Evolutionary conservation across 2,329 filamentous ascomycete species (phyloP), one percentile per base, ranked within the genome.

Genomic region (Didymella segeticola): DNA sequence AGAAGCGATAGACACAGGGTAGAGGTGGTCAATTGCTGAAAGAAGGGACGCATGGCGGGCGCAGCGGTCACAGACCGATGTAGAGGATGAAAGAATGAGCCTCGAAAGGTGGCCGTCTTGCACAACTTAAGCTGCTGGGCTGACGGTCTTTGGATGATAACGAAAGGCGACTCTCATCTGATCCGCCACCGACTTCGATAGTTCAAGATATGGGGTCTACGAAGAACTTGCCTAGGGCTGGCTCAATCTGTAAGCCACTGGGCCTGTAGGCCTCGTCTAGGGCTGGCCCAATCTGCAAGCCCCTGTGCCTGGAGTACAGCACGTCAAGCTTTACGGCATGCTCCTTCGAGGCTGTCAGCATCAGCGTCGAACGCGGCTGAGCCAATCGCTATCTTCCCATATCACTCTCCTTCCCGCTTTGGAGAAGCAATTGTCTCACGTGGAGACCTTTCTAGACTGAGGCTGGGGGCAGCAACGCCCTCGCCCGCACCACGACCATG

Each of bases 1-100:
- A 51, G 23, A 29, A 53, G 34, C 41, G 55, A 49, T 23, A 53
- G 19, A 33, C 27, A 46, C 43, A 56, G 39, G 43, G 30, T 29
- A 26, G 23, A 25, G 4, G 50, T 41, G 9, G 25, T 30, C 17
- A 53, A 17, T 12, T 15, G 23, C 7, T 47, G 43, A 43, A 53
- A 10, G 5, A 36, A 22, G 25, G 17, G 31, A 2, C 48, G 41
- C 56, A 59, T 59, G 17, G 15, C 48, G 30, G 38, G 26, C 25
- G 34, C 31, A 20, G 5, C 23, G 3, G 29, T 30, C 42, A 36
- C 12, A 33, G 29, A 39, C 42, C 36, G 25, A 22, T 12, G 37
- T 26, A 11, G 14, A 26, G 11, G 15, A 43, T 14, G 17, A 17
- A 19, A 26, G 33, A 14, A 25, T n/a, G 25, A 33, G n/a, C 8